Conservation (phyloP, 1,284 basidiomycete genomes). For the Wallemia ichthyophaga region DNA sequence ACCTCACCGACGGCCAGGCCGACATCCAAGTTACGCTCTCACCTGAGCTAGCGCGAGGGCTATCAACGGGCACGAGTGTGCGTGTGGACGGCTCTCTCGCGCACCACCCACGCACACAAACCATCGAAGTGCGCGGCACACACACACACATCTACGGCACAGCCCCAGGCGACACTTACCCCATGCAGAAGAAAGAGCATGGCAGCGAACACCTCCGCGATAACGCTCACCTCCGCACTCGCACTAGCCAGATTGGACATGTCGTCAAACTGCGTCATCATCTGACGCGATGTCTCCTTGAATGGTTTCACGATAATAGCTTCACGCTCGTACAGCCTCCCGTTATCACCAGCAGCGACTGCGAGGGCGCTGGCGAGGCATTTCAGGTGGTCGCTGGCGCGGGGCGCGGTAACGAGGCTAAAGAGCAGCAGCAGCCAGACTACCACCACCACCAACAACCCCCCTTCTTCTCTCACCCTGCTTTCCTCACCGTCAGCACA, state of each 20-base stretch:
- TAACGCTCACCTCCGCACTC: constrained; percentile 49
- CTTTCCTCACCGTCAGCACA: constrained; percentile 77
- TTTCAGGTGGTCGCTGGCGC: constrained; percentile 28
- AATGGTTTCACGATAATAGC: constrained; percentile 42
- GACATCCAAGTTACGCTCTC: constrained; percentile 49
- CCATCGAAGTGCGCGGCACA: constrained; percentile 38
- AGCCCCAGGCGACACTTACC: constrained; percentile 28
- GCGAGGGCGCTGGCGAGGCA: constrained; percentile 88
- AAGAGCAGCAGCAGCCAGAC: no score
- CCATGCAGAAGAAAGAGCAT: constrained; percentile 55
- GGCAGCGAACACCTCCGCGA: constrained; percentile 46
- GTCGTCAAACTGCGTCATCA: constrained; percentile 40
- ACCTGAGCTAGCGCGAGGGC: constrained; percentile 19
- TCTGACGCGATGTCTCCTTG: constrained; percentile 23
- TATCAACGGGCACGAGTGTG: constrained; percentile 44
- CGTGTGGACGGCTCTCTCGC: constrained; percentile 32
- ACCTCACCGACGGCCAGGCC: constrained; percentile 41
- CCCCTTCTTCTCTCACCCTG: constrained; percentile 36
- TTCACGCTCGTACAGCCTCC: constrained; percentile 60
- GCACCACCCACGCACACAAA: constrained; percentile 33
- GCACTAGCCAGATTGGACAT: constrained; percentile 35
- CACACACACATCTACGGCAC: constrained; percentile 2
- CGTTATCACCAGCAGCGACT: constrained; percentile 65
- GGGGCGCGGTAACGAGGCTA: no score
- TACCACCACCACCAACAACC: no score